Evolutionary conservation across 106 monocot species (phyloP).

Genomic region (Chionographis japonica): DNA sequence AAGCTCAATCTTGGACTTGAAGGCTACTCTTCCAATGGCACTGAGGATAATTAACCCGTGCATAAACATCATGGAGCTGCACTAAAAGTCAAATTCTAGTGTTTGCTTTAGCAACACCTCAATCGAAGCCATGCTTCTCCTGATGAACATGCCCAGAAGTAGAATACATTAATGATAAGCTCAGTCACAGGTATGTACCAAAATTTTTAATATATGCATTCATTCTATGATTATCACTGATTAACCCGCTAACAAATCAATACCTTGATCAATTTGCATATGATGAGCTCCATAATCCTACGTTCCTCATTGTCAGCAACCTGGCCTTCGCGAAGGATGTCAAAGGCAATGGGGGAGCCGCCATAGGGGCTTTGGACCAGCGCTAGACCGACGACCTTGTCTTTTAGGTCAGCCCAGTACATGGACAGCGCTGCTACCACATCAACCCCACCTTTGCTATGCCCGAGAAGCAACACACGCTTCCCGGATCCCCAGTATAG

Average conservation of each 20-base stretch:
- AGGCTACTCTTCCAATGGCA: no score
- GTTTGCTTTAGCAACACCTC: no score
- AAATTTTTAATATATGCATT: no score
- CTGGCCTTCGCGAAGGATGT: constrained; percentile 70
- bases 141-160: no score
- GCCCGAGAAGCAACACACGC: constrained; percentile 53
- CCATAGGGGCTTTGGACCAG: constrained; percentile 72
- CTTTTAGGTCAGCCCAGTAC: constrained; percentile 58
- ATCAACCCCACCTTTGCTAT: constrained; percentile 75
- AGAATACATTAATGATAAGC: no score
- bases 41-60: no score
- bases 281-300: constrained; percentile 59
- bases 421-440: constrained; percentile 56
- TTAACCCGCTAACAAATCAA: background rate
- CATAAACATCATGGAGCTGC: no score
- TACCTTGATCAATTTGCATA: constrained; percentile 74
- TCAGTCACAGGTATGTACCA: no score
- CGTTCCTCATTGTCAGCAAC: constrained; percentile 59
- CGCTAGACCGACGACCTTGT: constrained; percentile 63
- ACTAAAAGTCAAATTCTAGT: no score
- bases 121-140: no score
- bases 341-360: constrained; percentile 55
- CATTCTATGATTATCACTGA: no score
- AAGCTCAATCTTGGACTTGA: no score
- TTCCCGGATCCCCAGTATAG: constrained; percentile 67